Conservation (phyloP, 306 rosid genomes). For the Cicer judaicum region DNA sequence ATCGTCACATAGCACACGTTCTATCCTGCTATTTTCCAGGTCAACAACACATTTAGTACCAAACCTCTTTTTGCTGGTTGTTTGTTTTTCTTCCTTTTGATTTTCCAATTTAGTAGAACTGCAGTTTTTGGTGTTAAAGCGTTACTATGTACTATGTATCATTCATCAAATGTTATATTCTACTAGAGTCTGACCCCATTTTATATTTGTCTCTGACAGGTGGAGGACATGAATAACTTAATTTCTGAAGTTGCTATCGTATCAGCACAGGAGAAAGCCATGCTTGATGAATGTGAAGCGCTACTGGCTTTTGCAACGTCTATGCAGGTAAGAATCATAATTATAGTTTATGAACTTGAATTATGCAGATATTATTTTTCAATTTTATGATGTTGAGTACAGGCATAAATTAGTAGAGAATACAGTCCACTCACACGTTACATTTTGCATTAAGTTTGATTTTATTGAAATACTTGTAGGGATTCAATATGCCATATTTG, state of each 20-base stretch:
- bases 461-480: not conserved
- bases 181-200: conserved; percentile 30
- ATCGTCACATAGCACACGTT: conserved; percentile 11
- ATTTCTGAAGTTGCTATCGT: conserved; percentile 79
- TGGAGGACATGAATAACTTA: conserved; percentile 70
- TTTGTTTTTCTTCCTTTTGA: conserved; percentile 35
- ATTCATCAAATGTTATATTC: conserved; percentile 31
- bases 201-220: conserved; percentile 55
- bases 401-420: conserved; percentile 19
- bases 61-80: not conserved
- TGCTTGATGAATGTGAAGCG: conserved; percentile 85
- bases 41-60: conserved; percentile 3
- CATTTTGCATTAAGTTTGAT: conserved; percentile 11
- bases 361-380: conserved; percentile 6
- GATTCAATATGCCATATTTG: conserved; percentile 21
- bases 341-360: conserved; percentile 35
- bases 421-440: conserved; percentile 7
- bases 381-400: conserved; percentile 10
- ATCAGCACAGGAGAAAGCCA: conserved; percentile 81
- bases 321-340: conserved; percentile 73
- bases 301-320: conserved; percentile 71
- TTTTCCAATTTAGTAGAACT: conserved; percentile 34
- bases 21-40: conserved; percentile 29
- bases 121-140: conserved; percentile 6
- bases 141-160: not conserved